Conservation (phyloP, 148 eudicot genomes). For the Cornus florida region DNA sequence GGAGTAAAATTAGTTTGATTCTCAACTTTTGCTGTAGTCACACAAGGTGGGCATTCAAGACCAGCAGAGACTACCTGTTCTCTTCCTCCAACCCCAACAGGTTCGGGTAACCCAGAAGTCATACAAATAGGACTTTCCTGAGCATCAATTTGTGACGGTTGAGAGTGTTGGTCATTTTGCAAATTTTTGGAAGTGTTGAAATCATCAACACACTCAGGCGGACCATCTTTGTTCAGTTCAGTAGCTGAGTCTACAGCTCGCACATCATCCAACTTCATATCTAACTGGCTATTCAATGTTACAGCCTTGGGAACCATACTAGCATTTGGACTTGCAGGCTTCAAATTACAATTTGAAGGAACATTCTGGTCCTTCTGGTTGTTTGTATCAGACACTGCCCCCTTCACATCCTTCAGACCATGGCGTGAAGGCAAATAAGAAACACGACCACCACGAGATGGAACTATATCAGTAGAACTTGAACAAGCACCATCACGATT, state of each 20-base stretch:
- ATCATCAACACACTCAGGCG: slow-evolving; percentile 28
- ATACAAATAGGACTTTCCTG: slow-evolving; percentile 26
- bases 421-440: slow-evolving; percentile 47
- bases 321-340: slow-evolving; percentile 24
- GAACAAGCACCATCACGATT: slow-evolving; percentile 75
- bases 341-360: background rate
- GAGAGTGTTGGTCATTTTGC: slow-evolving; percentile 33
- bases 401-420: slow-evolving; percentile 23
- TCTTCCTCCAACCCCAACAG: slow-evolving; percentile 25
- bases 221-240: slow-evolving; percentile 26
- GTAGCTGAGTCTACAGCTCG: slow-evolving; percentile 32
- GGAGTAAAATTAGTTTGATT: slow-evolving; percentile 34
- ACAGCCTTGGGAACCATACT: slow-evolving; percentile 28
- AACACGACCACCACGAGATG: slow-evolving; percentile 48
- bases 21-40: slow-evolving; percentile 30
- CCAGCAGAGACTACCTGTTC: slow-evolving; percentile 38
- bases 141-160: slow-evolving; percentile 25
- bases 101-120: slow-evolving; percentile 29
- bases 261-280: slow-evolving; percentile 47
- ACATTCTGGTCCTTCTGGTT: background rate
- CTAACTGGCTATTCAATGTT: slow-evolving; percentile 39
- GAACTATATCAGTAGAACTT: slow-evolving; percentile 50
- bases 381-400: background rate
- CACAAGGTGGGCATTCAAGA: slow-evolving; percentile 37
- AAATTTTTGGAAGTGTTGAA: slow-evolving; percentile 30